phyloP scores from a whole-genome alignment of 2,329 filamentous ascomycete species.

The Xylariaceae sp. region DNA sequence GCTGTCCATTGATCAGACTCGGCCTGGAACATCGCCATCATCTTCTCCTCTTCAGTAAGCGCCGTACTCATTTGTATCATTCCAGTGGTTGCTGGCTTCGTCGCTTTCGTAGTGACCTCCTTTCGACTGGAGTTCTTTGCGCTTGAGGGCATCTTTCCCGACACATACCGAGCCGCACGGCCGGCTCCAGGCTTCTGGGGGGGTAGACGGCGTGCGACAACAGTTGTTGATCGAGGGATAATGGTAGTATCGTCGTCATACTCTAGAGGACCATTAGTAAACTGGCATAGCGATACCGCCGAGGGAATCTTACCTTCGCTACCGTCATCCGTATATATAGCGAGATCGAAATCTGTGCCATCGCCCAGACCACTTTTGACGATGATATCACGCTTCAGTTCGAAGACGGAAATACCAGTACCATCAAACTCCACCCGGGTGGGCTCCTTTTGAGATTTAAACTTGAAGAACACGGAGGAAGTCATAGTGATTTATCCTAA shows the following conservation, averaged over 20 bases:
- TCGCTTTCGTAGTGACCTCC: constrained; percentile 65
- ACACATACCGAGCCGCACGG: constrained; percentile 91
- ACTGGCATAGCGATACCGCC: no score
- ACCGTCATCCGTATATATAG: constrained; percentile 90
- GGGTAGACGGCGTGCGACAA: constrained; percentile 86
- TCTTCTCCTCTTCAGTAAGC: constrained; percentile 91
- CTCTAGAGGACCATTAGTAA: constrained; percentile 59
- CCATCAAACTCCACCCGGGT: constrained; percentile 96
- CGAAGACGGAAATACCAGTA: constrained; percentile 96
- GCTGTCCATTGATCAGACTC: constrained; percentile 92
- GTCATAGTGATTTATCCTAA: constrained; percentile 67
- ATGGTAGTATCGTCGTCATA: constrained; percentile 99
- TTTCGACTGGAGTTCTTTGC: constrained; percentile 80
- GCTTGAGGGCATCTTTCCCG: constrained; percentile 90
- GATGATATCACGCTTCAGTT: constrained; percentile 98
- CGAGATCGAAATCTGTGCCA: constrained; percentile 93
- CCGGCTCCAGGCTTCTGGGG: constrained; percentile 86
- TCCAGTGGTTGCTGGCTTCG: constrained; percentile 63
- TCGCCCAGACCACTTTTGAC: constrained; percentile 90
- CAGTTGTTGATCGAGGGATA: constrained; percentile 91
- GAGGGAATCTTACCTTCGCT: constrained; percentile 74
- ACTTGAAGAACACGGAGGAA: constrained; percentile 99
- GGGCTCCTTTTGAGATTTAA: constrained; percentile 97
- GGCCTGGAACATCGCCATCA: constrained; percentile 88
- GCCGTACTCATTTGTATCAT: constrained; percentile 73